A percentile compares a stretch with the other conserved stretches of the same genome.
phyloP scores from a whole-genome alignment of 345 rosid species.

The Hibiscus tridactylites region DNA sequence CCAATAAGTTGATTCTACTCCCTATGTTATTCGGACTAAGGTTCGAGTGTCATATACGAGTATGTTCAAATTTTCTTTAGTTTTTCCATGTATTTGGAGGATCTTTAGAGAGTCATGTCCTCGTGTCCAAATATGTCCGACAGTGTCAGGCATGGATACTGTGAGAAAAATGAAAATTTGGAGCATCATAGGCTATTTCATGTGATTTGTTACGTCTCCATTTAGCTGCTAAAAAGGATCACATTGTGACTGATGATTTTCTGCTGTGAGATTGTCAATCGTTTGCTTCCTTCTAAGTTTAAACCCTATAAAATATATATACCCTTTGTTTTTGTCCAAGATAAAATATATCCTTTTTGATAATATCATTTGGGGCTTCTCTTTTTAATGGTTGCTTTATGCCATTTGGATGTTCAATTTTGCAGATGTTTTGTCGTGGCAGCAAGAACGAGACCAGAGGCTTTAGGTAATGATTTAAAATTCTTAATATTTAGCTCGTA shows the following conservation, averaged over 20 bases:
- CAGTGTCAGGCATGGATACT: background rate
- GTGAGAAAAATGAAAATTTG: background rate
- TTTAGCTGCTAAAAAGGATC: background rate
- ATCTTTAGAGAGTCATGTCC: background rate
- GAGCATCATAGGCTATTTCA: background rate
- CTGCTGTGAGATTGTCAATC: slow-evolving; percentile 1
- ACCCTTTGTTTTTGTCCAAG: background rate
- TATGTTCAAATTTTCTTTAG: background rate
- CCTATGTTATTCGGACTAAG: background rate
- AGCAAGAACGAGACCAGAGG: slow-evolving; percentile 93
- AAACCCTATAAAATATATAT: background rate
- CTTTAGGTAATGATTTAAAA: slow-evolving; percentile 54
- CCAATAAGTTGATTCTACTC: background rate
- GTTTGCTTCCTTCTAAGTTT: background rate
- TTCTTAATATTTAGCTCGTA: background rate
- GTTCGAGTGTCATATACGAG: background rate
- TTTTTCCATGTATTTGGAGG: background rate
- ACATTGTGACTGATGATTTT: background rate
- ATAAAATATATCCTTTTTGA: background rate
- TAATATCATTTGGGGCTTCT: background rate
- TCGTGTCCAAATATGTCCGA: background rate
- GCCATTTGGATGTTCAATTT: slow-evolving; percentile 11
- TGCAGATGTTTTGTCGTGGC: slow-evolving; percentile 94
- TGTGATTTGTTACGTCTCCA: background rate
- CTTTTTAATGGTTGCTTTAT: slow-evolving; percentile 8